Base-by-base conservation (phyloP, 306 rosid species). In the Echinosophora koreensis region DNA sequence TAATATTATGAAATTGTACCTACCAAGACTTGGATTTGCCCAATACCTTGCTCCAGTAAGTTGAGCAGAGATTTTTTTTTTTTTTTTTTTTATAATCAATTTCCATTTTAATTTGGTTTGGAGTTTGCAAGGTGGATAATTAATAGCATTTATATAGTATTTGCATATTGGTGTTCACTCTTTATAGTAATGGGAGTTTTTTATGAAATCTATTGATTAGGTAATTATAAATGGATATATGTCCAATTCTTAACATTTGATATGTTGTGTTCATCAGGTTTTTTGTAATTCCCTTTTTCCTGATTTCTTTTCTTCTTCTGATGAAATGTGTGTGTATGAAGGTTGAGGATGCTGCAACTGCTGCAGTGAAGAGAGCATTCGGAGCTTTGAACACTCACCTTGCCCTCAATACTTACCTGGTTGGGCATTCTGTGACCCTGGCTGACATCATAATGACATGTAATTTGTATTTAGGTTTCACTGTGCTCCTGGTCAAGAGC, bases 391-490 rank as follows among this genome's bases (percentile, higher is more conserved):
- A 88, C 86, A 72, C 88, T 11, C 81, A 91, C 79, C 96, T 93
- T 82, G 91, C 92, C 64, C 85, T 80, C 32, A 87, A 87, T 82
- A 93, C 97, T 18, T 91, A 77, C 84, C 87, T 93, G 51, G 97
- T 93, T 76, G 98, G 98, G 32, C 86, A 93, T 64, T 86, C 88
- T 0, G 90, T 93, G 42, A 93, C 97, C 27, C 92, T 93, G 44
- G 97, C 96, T 30, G 98, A 93, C 84, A 88, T 93, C 30, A 27
- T 91, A 22, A 1, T 74, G 66, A 87, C 84, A 2, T 76, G 88
- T 84, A 87, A 81, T 72, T 80, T 93, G 84, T 73, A 13, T 18
- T 0, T 14, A 0, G 97, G 98, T 35, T 87, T 87, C 82, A 4
- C 75, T 7, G 8, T 0, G 3, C 12, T 88, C 47, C 28, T 89